phyloP scores from a whole-genome alignment of 768 basidiomycete genomes.

The Xanthoconium purpureum region DNA sequence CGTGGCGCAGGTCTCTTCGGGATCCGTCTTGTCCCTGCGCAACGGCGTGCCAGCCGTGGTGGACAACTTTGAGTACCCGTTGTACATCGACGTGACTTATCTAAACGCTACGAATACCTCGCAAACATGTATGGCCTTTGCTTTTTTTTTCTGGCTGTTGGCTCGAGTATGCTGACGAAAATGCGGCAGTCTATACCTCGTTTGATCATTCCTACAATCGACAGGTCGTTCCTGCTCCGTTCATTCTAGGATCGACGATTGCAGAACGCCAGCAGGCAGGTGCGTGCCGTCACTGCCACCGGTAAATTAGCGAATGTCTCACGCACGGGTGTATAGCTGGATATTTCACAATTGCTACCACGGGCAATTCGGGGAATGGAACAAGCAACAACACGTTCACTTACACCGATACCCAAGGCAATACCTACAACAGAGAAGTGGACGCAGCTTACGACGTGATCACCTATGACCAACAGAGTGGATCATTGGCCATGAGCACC shows the following conservation, averaged over 20 bases:
- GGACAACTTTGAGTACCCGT: slow-evolving; percentile 56
- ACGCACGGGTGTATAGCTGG: slow-evolving; percentile 36
- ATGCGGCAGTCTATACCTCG: slow-evolving; percentile 41
- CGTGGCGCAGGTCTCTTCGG: slow-evolving; percentile 48
- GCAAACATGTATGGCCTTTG: slow-evolving; percentile 10
- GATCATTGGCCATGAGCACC: slow-evolving; percentile 38
- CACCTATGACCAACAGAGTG: slow-evolving; percentile 54
- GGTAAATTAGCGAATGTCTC: neutral
- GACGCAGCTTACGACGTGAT: slow-evolving; percentile 61
- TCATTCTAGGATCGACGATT: slow-evolving; percentile 57
- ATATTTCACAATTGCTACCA: slow-evolving; percentile 43
- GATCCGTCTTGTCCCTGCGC: slow-evolving; percentile 47
- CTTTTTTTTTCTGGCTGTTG: neutral
- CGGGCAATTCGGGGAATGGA: slow-evolving; percentile 61
- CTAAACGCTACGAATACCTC: slow-evolving; percentile 32
- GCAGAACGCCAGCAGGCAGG: slow-evolving; percentile 57
- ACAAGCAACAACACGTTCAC: slow-evolving; percentile 66
- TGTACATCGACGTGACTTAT: slow-evolving; percentile 41
- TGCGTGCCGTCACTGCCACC: slow-evolving; percentile 26
- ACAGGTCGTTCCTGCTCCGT: slow-evolving; percentile 52
- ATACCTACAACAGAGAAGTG: slow-evolving; percentile 62
- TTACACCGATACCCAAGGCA: slow-evolving; percentile 56
- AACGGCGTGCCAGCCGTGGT: slow-evolving; percentile 40
- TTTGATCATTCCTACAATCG: slow-evolving; percentile 74
- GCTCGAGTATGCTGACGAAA: neutral